Base-by-base conservation (phyloP, 768 basidiomycete genomes). In the Symmetrospora coprosmae region DNA sequence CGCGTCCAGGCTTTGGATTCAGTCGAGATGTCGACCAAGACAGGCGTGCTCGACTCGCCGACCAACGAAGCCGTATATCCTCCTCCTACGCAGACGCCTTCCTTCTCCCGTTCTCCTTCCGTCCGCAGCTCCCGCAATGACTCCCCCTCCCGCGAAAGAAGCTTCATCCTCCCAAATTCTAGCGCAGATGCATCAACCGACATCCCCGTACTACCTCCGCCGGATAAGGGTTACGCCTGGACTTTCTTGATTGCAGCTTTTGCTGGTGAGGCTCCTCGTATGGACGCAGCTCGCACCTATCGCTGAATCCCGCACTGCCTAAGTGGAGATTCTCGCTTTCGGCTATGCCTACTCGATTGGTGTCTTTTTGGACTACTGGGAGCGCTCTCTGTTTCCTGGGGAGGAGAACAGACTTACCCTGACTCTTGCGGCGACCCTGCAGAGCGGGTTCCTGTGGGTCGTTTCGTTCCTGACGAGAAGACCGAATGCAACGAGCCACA, bases 361-460 rank as follows among this genome's bases (percentile, higher is more conserved):
- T 38, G 37, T 58, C 43, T 58, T 58, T 37, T 25, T n/a, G 4
- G 41, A 43, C 11, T 58, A 58, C 55, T 58, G 55, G 55, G 19
- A 28, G 7, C n/a, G 25, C 31, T 33, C 16, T 8, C 43, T 58
- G 8, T 58, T 58, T 46, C 55, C 55, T 33, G 55, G 41, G 13
- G 13, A 21, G 16, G 55, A 58, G 46, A 38, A 43, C 31, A 35
- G 41, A 5, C 13, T 28, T 17, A 40, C 37, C 16, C 40, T 58
- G 41, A 58, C 55, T 17, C 25, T 38, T 6, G 55, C 55, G 2
- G 39, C 55, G 2, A 58, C 55, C 5, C 28, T 58, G 28, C 43
- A 34, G 40, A 58, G 31, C 16, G 55, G 55, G 8, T 43, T 58
- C 21, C 43, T 58, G 55, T 58, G 28, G 3, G 49, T 7, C 14